phyloP scores from a whole-genome alignment of 306 rosid genomes.

The Cicer judaicum region DNA sequence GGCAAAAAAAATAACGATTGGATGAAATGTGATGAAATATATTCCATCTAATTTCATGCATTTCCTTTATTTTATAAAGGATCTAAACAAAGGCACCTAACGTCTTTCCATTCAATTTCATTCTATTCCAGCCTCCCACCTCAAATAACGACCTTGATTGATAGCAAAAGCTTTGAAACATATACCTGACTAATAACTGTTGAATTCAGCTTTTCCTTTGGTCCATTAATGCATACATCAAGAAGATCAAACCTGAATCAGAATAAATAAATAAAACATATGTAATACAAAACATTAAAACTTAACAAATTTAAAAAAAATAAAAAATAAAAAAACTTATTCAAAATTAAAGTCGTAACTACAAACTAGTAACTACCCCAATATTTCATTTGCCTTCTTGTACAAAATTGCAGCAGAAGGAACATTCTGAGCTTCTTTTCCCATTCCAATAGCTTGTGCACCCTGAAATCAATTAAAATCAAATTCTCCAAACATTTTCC shows the following conservation, averaged over 20 bases:
- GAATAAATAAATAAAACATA: not conserved
- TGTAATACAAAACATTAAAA: not conserved
- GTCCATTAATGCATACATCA: slow-evolving; percentile 87
- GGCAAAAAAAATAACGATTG: too few species aligned
- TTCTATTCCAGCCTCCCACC: not conserved
- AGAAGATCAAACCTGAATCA: slow-evolving; percentile 87
- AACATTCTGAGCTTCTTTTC: slow-evolving; percentile 86
- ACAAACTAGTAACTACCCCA: slow-evolving; percentile 68
- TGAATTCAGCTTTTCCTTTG: slow-evolving; percentile 91
- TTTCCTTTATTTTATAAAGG: not conserved
- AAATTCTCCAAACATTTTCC: not conserved
- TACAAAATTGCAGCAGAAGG: slow-evolving; percentile 76
- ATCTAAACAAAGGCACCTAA: not conserved
- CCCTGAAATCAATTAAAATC: slow-evolving; percentile 60
- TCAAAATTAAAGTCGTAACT: not conserved
- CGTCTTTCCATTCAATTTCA: not conserved
- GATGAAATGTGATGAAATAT: not conserved
- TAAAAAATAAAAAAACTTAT: slow-evolving; percentile 1
- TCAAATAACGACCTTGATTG: not conserved
- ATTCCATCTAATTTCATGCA: not conserved
- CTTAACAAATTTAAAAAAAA: not conserved
- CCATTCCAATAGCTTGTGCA: slow-evolving; percentile 98
- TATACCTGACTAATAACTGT: slow-evolving; percentile 91
- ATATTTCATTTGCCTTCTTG: slow-evolving; percentile 76
- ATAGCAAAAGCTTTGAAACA: slow-evolving; percentile 7